These are phyloP conservation scores for Fusarium sambucinum DNA, from an alignment of 2,329 filamentous ascomycete genomes.

Conservation along the genomic window DNA sequence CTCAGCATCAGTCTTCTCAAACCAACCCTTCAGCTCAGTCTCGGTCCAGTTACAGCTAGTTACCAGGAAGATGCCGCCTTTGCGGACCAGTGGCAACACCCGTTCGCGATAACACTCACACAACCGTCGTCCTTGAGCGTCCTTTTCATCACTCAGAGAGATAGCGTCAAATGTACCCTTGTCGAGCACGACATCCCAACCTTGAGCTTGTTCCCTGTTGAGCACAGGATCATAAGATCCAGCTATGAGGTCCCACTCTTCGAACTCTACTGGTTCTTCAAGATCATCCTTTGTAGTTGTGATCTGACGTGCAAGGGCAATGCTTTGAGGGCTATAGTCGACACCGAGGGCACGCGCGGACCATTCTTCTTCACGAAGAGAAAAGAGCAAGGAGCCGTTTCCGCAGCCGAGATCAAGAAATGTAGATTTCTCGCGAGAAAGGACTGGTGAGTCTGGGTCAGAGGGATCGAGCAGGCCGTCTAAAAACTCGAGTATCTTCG, in stretches of 20 bases:
- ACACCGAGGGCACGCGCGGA: slow-evolving; percentile 81
- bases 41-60: slow-evolving; percentile 99
- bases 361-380: slow-evolving; percentile 76
- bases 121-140: slow-evolving; percentile 67
- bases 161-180: slow-evolving; percentile 99
- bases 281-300: slow-evolving; percentile 50
- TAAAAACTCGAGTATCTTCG: slow-evolving; percentile 80
- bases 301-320: slow-evolving; percentile 79
- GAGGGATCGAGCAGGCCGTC: slow-evolving; percentile 52
- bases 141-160: slow-evolving; percentile 73
- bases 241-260: slow-evolving; percentile 73
- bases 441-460: slow-evolving; percentile 39
- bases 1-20: slow-evolving; percentile 60
- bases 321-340: slow-evolving; percentile 83
- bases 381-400: slow-evolving; percentile 91
- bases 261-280: slow-evolving; percentile 56
- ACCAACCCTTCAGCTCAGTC: slow-evolving; percentile 84
- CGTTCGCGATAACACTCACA: slow-evolving; percentile 81
- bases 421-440: slow-evolving; percentile 56
- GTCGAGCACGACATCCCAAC: slow-evolving; percentile 94
- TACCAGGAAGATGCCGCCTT: slow-evolving; percentile 80
- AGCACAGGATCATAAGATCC: slow-evolving; percentile 55
- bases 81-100: slow-evolving; percentile 75
- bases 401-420: slow-evolving; percentile 93
- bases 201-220: slow-evolving; percentile 53